Evolutionary conservation across 805 yeast species (phyloP), one percentile per base, ranked within the genome.

Genomic region (Scheffersomyces ergatensis): DNA sequence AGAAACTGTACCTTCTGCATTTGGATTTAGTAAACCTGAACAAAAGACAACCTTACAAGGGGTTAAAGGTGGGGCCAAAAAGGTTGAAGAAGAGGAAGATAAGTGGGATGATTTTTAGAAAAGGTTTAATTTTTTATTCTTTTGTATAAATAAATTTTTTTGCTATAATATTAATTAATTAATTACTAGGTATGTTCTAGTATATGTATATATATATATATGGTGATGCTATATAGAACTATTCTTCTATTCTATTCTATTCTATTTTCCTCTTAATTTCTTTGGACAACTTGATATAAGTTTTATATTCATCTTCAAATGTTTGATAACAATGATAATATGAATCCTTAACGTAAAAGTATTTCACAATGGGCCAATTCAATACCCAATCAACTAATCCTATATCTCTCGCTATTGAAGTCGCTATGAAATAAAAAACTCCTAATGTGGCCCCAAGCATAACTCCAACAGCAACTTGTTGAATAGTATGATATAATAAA

Each of bases 401-500:
- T 14, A 77, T 49, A 40, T 81, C 86, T 46, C 97, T 72, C 4
- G 78, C 62, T 5, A 83, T 43, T 0, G 78, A 65, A 3, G 77
- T 74, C 1, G 72, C 56, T 3, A 74, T 44, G 52, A 78, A 85
- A 66, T 83, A 89, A 0, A 59, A 45, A 5, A 77, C 49, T 0
- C 93, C 96, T 7, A 80, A 53, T 0, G 75, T 51, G 0, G 67
- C 50, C 0, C 99, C 98, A 5, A 85, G 58, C 6, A 72, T 45
- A 3, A 76, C 62, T 0, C 99, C 99, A 5, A 84, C 85, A 9
- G 74, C 34, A 1, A 90, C 93, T 61, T 93, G 99, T 17, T 67
- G 67, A 14, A 65, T 39, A 16, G 86, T 75, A 62, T 92, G 99
- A 57, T 93, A 92, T 44, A 76, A 72, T 39, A 93, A 67, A 55